phyloP scores from a whole-genome alignment of 495 filamentous ascomycete genomes.

The Letharia columbiana region DNA sequence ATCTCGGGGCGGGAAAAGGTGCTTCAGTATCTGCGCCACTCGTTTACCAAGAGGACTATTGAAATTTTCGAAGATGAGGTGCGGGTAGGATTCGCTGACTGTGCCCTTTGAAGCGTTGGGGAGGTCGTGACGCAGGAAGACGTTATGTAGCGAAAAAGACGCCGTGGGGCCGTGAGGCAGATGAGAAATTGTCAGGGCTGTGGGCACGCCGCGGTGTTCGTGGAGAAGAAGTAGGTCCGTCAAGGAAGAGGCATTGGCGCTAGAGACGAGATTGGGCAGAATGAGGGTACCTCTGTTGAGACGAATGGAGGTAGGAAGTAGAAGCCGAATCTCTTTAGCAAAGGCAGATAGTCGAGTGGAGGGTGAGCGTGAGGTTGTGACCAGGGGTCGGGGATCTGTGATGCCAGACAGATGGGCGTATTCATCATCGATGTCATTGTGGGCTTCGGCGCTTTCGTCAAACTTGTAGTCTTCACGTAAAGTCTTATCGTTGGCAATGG shows the following conservation, averaged over 20 bases:
- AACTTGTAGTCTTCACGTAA: constrained; percentile 87
- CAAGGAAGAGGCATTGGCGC: constrained; percentile 67
- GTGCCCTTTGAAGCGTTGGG: constrained; percentile 81
- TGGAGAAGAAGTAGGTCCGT: constrained; percentile 83
- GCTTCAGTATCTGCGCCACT: constrained; percentile 84
- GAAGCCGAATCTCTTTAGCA: constrained; percentile 88
- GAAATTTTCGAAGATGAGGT: constrained; percentile 94
- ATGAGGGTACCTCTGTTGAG: constrained; percentile 88
- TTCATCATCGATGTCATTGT: constrained; percentile 79
- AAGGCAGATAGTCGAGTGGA: constrained; percentile 77
- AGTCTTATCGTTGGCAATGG: constrained; percentile 80
- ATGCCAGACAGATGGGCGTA: constrained; percentile 78
- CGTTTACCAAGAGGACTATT: constrained; percentile 70
- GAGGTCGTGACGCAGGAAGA: constrained; percentile 87
- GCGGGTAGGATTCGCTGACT: constrained; percentile 87
- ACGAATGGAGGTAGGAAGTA: constrained; percentile 83
- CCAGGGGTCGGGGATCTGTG: constrained; percentile 77
- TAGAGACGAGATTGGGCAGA: constrained; percentile 71
- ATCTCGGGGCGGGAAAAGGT: constrained; percentile 89
- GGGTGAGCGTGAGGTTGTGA: constrained; percentile 85
- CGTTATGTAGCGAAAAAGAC: constrained; percentile 88
- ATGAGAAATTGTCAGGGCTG: constrained; percentile 81
- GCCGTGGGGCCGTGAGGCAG: constrained; percentile 90
- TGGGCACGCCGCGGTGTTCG: constrained; percentile 89
- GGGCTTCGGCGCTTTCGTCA: constrained; percentile 70